phyloP scores from a whole-genome alignment of 2,329 filamentous ascomycete species.

The Endocalyx cinctus region DNA sequence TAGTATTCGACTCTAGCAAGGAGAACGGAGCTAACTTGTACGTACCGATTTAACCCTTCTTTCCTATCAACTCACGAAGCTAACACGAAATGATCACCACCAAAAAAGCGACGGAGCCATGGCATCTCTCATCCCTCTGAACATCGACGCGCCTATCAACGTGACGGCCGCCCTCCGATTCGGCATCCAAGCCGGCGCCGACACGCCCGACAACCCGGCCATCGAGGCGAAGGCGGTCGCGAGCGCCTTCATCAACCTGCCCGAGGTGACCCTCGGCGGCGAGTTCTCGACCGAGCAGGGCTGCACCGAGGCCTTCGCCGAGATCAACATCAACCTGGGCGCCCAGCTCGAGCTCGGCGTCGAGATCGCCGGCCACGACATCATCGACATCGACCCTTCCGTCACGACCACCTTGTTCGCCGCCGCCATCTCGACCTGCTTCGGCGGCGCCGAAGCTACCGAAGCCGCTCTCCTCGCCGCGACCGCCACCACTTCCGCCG shows the following conservation, averaged over 20 bases:
- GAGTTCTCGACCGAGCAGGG: slow-evolving; percentile 5
- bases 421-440: slow-evolving; percentile 19
- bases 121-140: slow-evolving; percentile 17
- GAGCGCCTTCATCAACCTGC: slow-evolving; percentile 21
- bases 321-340: slow-evolving; percentile 26
- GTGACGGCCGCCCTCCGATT: slow-evolving; percentile 20
- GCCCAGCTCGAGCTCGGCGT: slow-evolving; percentile 23
- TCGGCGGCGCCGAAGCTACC: too few relatives aligned
- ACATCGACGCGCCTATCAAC: slow-evolving; percentile 13
- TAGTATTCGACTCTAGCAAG: slow-evolving; percentile 15
- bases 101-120: slow-evolving; percentile 17
- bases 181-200: slow-evolving; percentile 19
- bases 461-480: too few relatives aligned
- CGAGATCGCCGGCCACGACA: slow-evolving; percentile 13
- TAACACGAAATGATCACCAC: slow-evolving; percentile 4
- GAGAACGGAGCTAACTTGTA: slow-evolving; percentile 20
- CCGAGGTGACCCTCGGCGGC: slow-evolving; percentile 16
- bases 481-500: slow-evolving; percentile 1
- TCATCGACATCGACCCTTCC: slow-evolving; percentile 19
- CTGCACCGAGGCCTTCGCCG: slow-evolving; percentile 14
- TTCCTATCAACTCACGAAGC: neutral
- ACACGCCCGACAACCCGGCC: slow-evolving; percentile 13
- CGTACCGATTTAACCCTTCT: slow-evolving; percentile 5
- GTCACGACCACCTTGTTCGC: slow-evolving; percentile 21
- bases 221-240: slow-evolving; percentile 18